Percentiles rank a stretch among this genome's conserved stretches.
phyloP scores from a whole-genome alignment of 2,329 filamentous ascomycete genomes.

The Trichoderma koningiopsis region DNA sequence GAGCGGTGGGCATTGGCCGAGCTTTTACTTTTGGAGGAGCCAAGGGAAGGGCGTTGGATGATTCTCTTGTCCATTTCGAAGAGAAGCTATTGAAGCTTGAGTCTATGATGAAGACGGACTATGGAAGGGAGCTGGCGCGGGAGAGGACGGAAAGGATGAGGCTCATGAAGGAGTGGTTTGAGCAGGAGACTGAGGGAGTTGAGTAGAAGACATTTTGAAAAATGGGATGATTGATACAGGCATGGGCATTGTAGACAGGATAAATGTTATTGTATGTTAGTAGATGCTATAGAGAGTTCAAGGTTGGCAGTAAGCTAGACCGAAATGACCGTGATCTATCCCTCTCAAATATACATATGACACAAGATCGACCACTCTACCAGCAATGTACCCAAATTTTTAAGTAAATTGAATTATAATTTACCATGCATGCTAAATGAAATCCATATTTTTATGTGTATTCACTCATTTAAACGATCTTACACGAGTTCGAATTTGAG shows the following conservation, averaged over 20 bases:
- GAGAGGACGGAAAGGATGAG: conserved; percentile 56
- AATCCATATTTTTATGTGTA: background rate
- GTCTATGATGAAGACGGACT: conserved; percentile 64
- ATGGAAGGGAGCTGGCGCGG: conserved; percentile 55
- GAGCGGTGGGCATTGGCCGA: conserved; percentile 79
- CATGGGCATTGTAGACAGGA: background rate
- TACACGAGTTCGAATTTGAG: too few relatives aligned
- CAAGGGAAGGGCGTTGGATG: conserved; percentile 59
- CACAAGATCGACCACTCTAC: too few relatives aligned
- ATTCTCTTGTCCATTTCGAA: conserved; percentile 73
- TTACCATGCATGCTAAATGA: too few relatives aligned
- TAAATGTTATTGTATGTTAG: background rate
- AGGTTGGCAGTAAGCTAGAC: background rate
- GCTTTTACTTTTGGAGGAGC: conserved; percentile 67
- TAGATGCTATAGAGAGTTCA: background rate
- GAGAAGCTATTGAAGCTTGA: conserved; percentile 72
- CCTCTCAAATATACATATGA: background rate
- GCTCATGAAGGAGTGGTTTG: conserved; percentile 61
- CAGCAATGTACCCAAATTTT: background rate
- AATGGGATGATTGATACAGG: background rate
- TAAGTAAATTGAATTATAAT: too few relatives aligned
- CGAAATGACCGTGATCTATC: background rate
- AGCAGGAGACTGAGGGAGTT: conserved; percentile 48
- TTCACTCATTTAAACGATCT: too few relatives aligned
- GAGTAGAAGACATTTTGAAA: background rate